phyloP scores from a whole-genome alignment of 441 rosid species.

The Aquilaria agallochum region DNA sequence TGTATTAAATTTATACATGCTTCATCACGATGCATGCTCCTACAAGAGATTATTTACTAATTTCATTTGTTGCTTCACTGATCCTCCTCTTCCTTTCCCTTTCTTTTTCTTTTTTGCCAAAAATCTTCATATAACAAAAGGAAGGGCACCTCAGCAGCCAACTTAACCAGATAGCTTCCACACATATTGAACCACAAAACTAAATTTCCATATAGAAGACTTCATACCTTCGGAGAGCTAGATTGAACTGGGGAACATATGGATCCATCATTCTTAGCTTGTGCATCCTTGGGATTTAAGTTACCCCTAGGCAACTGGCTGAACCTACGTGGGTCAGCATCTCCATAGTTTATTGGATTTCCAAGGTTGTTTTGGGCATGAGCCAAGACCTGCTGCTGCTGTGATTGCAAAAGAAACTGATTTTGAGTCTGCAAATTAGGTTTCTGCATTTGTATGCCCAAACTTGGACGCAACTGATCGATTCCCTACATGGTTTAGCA shows the following conservation, averaged over 20 bases:
- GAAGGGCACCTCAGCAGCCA: not conserved
- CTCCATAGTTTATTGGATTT: conserved; percentile 38
- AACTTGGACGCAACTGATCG: conserved; percentile 47
- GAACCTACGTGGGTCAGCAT: conserved; percentile 48
- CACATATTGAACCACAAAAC: not conserved
- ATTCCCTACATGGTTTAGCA: conserved; percentile 37
- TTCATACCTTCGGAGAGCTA: conserved; percentile 56
- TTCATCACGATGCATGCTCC: too few species aligned
- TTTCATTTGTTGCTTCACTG: too few species aligned
- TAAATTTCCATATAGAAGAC: not conserved
- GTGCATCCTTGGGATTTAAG: conserved; percentile 50
- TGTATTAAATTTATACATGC: too few species aligned
- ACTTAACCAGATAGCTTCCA: not conserved
- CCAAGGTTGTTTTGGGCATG: conserved; percentile 47
- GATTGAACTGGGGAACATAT: conserved; percentile 52
- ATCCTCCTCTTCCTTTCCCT: too few species aligned
- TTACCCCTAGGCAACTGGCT: conserved; percentile 41
- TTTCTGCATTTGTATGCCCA: conserved; percentile 53
- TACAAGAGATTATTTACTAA: too few species aligned
- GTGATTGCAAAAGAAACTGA: conserved; percentile 53
- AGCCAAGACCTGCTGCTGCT: conserved; percentile 56
- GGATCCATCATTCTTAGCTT: conserved; percentile 53
- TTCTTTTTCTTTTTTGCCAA: too few species aligned
- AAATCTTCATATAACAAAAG: too few species aligned
- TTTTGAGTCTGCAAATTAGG: conserved; percentile 42